phyloP scores from a whole-genome alignment of 2,329 filamentous ascomycete genomes.

The Talaromyces sp. region DNA sequence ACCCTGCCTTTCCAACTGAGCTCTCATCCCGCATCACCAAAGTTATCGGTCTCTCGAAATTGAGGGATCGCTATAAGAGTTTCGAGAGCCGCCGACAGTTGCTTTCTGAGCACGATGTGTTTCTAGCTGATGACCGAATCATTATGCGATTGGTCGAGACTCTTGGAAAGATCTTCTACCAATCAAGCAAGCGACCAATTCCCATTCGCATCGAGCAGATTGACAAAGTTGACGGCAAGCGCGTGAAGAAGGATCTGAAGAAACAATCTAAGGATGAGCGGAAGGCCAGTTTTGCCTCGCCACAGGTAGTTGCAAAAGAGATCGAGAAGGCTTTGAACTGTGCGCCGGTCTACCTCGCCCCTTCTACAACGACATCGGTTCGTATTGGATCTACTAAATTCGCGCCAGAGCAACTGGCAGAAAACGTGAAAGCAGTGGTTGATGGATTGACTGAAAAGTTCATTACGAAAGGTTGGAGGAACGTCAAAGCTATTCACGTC shows the following conservation, averaged over 20 bases:
- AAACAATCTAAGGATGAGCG: constrained; percentile 34
- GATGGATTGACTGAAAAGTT: constrained; percentile 69
- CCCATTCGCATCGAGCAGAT: constrained; percentile 69
- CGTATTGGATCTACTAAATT: constrained; percentile 73
- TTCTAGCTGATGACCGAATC: constrained; percentile 88
- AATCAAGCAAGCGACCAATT: constrained; percentile 80
- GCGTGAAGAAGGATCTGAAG: constrained; percentile 55
- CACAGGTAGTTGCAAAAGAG: constrained; percentile 70
- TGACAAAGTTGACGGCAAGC: constrained; percentile 58
- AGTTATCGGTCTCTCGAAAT: constrained; percentile 77
- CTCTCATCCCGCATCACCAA: constrained; percentile 66
- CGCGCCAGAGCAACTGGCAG: constrained; percentile 69
- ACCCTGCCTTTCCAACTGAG: constrained; percentile 65
- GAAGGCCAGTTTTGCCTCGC: constrained; percentile 51
- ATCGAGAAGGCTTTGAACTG: constrained; percentile 71
- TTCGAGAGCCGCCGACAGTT: constrained; percentile 86
- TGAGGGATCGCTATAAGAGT: constrained; percentile 83
- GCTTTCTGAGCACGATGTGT: constrained; percentile 81
- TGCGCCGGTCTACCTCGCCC: constrained; percentile 76
- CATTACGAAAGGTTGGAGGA: constrained; percentile 82
- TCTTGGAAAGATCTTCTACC: constrained; percentile 92
- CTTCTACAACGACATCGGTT: constrained; percentile 74
- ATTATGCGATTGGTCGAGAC: constrained; percentile 66
- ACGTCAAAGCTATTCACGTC: constrained; percentile 78
- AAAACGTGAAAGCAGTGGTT: constrained; percentile 73